Percentiles rank a stretch among this genome's conserved stretches.
phyloP scores from a whole-genome alignment of 345 rosid species.

The Streptanthus diversifolius region DNA sequence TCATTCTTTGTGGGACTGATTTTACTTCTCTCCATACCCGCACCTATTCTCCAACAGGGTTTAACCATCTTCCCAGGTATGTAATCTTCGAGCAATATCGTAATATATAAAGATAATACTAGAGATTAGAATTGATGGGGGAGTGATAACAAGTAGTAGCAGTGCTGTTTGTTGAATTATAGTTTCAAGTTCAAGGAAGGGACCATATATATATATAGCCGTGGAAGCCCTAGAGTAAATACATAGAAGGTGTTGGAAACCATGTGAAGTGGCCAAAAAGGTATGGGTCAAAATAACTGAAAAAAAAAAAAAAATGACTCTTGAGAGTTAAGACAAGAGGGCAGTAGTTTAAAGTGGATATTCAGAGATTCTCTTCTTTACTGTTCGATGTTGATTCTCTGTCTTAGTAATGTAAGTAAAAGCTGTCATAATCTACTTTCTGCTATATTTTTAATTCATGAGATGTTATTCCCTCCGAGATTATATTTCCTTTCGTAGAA shows the following conservation, averaged over 20 bases:
- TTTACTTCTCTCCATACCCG: slow-evolving; percentile 35
- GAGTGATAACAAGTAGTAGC: slow-evolving; percentile 2
- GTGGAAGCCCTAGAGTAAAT: slow-evolving; percentile 25
- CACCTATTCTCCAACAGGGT: slow-evolving; percentile 59
- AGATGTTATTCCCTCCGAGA: neutral
- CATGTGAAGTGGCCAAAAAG: slow-evolving; percentile 40
- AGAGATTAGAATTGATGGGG: neutral
- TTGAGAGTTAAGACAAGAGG: slow-evolving; percentile 47
- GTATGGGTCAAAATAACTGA: slow-evolving; percentile 63
- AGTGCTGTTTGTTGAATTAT: neutral
- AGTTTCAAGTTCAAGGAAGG: slow-evolving; percentile 29
- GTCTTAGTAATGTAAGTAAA: slow-evolving; percentile 18
- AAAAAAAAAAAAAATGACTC: slow-evolving; percentile 21
- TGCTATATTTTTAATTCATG: neutral
- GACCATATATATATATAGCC: slow-evolving; percentile 26
- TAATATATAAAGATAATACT: neutral
- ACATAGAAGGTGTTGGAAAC: slow-evolving; percentile 25
- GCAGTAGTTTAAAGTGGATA: slow-evolving; percentile 42
- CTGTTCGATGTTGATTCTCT: slow-evolving; percentile 34
- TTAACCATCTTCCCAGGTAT: slow-evolving; percentile 45
- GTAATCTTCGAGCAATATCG: neutral
- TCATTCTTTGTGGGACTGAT: slow-evolving; percentile 40
- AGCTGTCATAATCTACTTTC: slow-evolving; percentile 20
- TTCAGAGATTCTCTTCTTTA: slow-evolving; percentile 48
- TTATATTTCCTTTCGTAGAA: neutral